Evolutionary conservation across 257 asterid genomes (phyloP).

Genomic region (Haberlea rhodopensis): DNA sequence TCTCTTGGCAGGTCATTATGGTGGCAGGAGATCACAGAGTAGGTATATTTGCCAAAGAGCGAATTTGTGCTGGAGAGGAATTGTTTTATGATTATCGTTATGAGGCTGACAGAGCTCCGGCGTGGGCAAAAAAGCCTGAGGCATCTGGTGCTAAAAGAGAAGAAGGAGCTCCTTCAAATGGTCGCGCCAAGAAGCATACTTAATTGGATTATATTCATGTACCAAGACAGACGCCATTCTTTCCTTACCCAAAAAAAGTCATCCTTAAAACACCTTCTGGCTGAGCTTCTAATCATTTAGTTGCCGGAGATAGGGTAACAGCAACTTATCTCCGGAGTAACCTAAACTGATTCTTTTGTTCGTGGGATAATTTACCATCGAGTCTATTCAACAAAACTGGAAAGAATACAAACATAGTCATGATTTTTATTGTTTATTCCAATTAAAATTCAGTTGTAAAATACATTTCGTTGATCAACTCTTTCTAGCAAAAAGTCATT

Average conservation of each 20-base stretch:
- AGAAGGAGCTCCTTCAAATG: slow-evolving; percentile 40
- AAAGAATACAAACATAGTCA: slow-evolving; percentile 25
- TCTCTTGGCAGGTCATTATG: slow-evolving; percentile 72
- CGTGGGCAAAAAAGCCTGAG: slow-evolving; percentile 94
- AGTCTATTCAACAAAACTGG: slow-evolving; percentile 33
- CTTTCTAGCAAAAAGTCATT: slow-evolving; percentile 10
- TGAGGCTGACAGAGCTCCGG: slow-evolving; percentile 78
- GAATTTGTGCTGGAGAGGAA: slow-evolving; percentile 80
- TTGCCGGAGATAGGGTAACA: slow-evolving; percentile 36
- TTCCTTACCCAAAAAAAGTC: slow-evolving; percentile 26
- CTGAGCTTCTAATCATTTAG: slow-evolving; percentile 33
- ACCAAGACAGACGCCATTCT: slow-evolving; percentile 28
- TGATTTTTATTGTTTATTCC: background rate
- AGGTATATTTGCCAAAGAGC: slow-evolving; percentile 84
- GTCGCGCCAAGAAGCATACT: slow-evolving; percentile 49
- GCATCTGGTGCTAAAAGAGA: slow-evolving; percentile 55
- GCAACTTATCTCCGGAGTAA: slow-evolving; percentile 42
- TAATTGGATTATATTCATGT: slow-evolving; percentile 20
- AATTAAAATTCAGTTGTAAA: slow-evolving; percentile 33
- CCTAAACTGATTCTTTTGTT: slow-evolving; percentile 36
- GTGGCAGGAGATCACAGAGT: slow-evolving; percentile 94
- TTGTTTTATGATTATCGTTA: slow-evolving; percentile 85
- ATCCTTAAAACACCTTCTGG: slow-evolving; percentile 24
- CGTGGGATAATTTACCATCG: slow-evolving; percentile 32
- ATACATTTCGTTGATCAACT: slow-evolving; percentile 24